These are phyloP conservation scores for Penicillium roqueforti DNA, from an alignment of 495 filamentous ascomycete genomes.

Conservation along the genomic window DNA sequence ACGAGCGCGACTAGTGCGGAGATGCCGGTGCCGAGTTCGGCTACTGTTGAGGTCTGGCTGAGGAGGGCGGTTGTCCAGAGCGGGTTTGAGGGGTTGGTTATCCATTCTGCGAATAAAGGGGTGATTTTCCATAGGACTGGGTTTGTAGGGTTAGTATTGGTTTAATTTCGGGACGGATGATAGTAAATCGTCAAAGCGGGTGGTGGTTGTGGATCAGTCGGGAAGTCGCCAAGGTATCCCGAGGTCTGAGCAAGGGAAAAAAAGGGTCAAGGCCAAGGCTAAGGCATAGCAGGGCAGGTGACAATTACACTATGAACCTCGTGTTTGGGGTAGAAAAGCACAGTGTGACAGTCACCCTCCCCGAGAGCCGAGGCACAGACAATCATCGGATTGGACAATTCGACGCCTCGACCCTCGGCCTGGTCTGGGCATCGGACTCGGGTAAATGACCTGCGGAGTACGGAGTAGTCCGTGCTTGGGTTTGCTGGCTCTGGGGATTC, in stretches of 20 bases:
- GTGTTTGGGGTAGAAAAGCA: background rate
- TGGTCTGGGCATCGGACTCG: constrained; percentile 2
- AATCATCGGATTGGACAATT: background rate
- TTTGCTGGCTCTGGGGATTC: background rate
- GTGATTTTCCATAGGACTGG: constrained; percentile 90
- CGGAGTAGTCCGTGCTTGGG: constrained; percentile 8
- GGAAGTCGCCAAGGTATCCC: background rate
- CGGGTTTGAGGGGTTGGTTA: constrained; percentile 57
- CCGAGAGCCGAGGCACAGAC: constrained; percentile 3
- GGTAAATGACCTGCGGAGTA: constrained; percentile 3
- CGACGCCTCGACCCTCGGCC: background rate
- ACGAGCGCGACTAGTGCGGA: constrained; percentile 68
- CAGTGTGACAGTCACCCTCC: background rate
- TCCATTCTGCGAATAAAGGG: constrained; percentile 78
- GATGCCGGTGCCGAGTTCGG: constrained; percentile 88
- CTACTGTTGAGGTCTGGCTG: constrained; percentile 49
- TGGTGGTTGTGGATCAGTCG: background rate
- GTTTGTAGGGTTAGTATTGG: background rate
- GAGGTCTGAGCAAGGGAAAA: background rate
- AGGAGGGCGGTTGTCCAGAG: constrained; percentile 60
- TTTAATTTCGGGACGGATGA: background rate
- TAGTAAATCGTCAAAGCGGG: background rate
- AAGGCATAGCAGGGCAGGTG: constrained; percentile 1
- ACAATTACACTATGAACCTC: background rate
- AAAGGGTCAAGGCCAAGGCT: too few species aligned